These are phyloP conservation scores for Colletotrichum australisinense DNA, from an alignment of 2,329 filamentous ascomycete species.

Conservation along the genomic window DNA sequence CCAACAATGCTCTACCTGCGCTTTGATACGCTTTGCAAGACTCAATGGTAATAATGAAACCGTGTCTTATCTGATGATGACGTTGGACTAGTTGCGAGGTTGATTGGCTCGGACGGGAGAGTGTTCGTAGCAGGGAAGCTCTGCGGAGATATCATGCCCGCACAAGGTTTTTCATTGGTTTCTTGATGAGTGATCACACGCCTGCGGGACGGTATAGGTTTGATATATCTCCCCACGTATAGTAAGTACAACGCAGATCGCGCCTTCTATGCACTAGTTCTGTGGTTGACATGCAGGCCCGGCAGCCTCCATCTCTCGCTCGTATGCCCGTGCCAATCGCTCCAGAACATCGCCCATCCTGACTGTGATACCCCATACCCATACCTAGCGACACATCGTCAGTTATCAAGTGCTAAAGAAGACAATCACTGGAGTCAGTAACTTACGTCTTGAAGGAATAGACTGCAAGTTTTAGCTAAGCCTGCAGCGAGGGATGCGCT, in stretches of 20 bases:
- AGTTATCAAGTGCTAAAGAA: too few relatives aligned
- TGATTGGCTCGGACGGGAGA: not conserved
- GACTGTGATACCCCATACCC: slow-evolving; percentile 15
- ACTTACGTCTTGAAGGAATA: not conserved
- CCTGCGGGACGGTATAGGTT: not conserved
- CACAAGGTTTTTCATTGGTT: not conserved
- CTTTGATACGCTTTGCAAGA: not conserved
- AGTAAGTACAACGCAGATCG: not conserved
- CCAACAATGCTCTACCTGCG: not conserved
- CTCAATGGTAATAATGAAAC: not conserved
- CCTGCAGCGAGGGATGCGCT: not conserved
- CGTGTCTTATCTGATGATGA: not conserved
- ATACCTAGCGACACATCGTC: not conserved
- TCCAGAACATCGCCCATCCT: not conserved
- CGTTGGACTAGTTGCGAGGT: not conserved
- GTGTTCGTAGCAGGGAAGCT: not conserved
- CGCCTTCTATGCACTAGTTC: not conserved
- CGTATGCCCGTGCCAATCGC: slow-evolving; percentile 8
- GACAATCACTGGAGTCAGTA: not conserved
- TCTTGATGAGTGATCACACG: not conserved
- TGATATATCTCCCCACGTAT: not conserved
- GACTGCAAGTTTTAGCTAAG: not conserved
- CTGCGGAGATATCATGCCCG: not conserved
- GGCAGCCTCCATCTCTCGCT: not conserved
- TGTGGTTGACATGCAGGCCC: not conserved